Percentiles rank a stretch among this genome's conserved stretches.
These are phyloP conservation scores for Trypanosoma melophagium DNA, from an alignment of 208 protist species.

Conservation along the genomic window DNA sequence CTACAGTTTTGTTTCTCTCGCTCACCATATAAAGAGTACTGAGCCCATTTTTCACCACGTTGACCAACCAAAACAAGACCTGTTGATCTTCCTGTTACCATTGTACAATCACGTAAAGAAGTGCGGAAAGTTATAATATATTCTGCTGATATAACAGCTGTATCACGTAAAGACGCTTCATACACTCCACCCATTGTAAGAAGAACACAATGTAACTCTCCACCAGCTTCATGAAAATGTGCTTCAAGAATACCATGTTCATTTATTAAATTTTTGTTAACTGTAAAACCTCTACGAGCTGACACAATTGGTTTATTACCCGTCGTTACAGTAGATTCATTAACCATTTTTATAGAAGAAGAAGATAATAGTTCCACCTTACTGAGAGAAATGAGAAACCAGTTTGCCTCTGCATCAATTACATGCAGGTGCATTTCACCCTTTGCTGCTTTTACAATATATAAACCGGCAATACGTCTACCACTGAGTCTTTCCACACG, in stretches of 20 bases:
- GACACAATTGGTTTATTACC: conserved; percentile 28
- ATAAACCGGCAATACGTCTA: conserved; percentile 60
- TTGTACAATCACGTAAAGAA: conserved; percentile 25
- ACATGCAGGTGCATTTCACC: conserved; percentile 49
- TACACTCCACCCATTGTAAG: conserved; percentile 52
- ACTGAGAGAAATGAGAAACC: conserved; percentile 58
- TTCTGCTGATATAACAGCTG: conserved; percentile 20
- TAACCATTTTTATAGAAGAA: conserved; percentile 29
- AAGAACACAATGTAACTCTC: conserved; percentile 61
- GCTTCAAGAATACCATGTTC: conserved; percentile 23
- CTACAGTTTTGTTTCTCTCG: conserved; percentile 5
- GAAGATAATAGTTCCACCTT: conserved; percentile 39
- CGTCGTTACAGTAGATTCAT: background rate
- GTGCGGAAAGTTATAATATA: conserved; percentile 41
- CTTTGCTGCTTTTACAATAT: conserved; percentile 23
- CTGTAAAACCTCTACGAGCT: background rate
- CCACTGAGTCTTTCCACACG: conserved; percentile 79
- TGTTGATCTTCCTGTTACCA: conserved; percentile 49
- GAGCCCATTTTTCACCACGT: conserved; percentile 45
- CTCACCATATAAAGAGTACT: conserved; percentile 36
- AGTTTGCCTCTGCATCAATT: conserved; percentile 70
- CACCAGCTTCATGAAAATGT: conserved; percentile 32
- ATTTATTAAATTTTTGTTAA: background rate
- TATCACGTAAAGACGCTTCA: conserved; percentile 39
- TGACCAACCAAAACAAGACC: conserved; percentile 69